Evolutionary conservation across 495 filamentous ascomycete genomes (phyloP).

Genomic region (Penicillium macrosclerotiorum): DNA sequence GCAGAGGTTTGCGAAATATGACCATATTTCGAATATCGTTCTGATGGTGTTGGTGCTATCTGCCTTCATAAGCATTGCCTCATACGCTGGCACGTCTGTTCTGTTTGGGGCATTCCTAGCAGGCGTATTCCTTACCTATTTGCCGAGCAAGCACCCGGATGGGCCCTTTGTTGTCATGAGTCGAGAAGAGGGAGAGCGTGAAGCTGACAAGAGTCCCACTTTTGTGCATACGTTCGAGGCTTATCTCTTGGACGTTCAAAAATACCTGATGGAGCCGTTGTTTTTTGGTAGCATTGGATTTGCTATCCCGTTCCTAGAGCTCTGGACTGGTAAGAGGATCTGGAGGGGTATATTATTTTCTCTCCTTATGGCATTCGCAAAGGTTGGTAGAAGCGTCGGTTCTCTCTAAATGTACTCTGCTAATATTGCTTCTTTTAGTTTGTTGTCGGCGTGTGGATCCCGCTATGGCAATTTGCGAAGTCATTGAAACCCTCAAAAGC

Average conservation of each 20-base stretch:
- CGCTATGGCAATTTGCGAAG: slow-evolving; percentile 15
- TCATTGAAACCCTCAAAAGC: not conserved
- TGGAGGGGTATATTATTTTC: slow-evolving; percentile 71
- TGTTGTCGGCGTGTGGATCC: slow-evolving; percentile 32
- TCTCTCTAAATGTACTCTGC: not conserved
- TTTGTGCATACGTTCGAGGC: slow-evolving; percentile 36
- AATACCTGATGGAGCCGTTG: slow-evolving; percentile 62
- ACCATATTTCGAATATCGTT: slow-evolving; percentile 34
- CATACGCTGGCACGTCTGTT: slow-evolving; percentile 61
- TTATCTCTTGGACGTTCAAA: slow-evolving; percentile 34
- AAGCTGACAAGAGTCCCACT: slow-evolving; percentile 35
- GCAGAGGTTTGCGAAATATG: slow-evolving; percentile 29
- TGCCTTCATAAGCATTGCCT: slow-evolving; percentile 49
- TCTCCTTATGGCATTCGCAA: slow-evolving; percentile 63
- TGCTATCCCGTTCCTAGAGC: slow-evolving; percentile 64
- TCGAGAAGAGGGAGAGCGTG: slow-evolving; percentile 39
- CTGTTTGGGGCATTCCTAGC: slow-evolving; percentile 68
- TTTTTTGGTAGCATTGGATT: slow-evolving; percentile 77
- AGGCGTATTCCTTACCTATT: slow-evolving; percentile 54
- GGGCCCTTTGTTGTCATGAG: slow-evolving; percentile 34
- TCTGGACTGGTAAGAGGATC: slow-evolving; percentile 60
- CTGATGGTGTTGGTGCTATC: slow-evolving; percentile 44
- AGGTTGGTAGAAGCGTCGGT: slow-evolving; percentile 33
- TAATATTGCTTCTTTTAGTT: slow-evolving; percentile 10
- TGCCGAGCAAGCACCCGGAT: slow-evolving; percentile 33